phyloP scores from a whole-genome alignment of 306 rosid species.

The Gastrolobium bilobum region DNA sequence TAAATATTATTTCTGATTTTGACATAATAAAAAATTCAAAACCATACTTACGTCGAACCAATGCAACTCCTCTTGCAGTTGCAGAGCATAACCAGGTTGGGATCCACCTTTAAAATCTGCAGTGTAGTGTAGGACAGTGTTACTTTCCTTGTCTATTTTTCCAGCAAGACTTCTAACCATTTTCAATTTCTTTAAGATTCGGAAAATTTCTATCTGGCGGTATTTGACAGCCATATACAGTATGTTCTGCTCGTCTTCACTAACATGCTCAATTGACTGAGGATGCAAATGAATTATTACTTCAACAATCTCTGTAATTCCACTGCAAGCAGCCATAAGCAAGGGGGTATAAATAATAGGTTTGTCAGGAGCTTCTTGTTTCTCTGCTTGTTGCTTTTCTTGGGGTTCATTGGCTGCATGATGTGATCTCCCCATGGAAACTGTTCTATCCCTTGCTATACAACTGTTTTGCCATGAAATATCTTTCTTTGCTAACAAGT shows the following conservation, averaged over 20 bases:
- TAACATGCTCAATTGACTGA: conserved; percentile 56
- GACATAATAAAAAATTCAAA: not conserved
- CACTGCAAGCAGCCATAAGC: conserved; percentile 58
- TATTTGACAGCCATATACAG: conserved; percentile 49
- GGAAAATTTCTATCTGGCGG: conserved; percentile 44
- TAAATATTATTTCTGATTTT: not conserved
- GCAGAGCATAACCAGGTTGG: conserved; percentile 59
- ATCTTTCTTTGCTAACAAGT: conserved; percentile 47
- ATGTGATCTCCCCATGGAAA: conserved; percentile 38
- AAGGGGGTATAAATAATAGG: conserved; percentile 50
- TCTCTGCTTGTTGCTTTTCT: not conserved
- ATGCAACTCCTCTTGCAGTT: conserved; percentile 56
- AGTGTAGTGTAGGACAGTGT: conserved; percentile 54
- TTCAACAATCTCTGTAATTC: conserved; percentile 60
- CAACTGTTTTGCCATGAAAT: conserved; percentile 40
- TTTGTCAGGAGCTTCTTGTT: not conserved
- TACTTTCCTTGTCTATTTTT: conserved; percentile 46
- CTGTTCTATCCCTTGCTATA: conserved; percentile 39
- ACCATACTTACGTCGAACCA: conserved; percentile 54
- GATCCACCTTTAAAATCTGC: conserved; percentile 50
- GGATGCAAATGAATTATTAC: conserved; percentile 47
- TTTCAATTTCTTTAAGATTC: conserved; percentile 43
- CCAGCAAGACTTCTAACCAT: conserved; percentile 46
- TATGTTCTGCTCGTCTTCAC: conserved; percentile 52
- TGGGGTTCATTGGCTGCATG: not conserved